Conservation (phyloP, 106 monocot genomes). For the Vanilla planifolia region DNA sequence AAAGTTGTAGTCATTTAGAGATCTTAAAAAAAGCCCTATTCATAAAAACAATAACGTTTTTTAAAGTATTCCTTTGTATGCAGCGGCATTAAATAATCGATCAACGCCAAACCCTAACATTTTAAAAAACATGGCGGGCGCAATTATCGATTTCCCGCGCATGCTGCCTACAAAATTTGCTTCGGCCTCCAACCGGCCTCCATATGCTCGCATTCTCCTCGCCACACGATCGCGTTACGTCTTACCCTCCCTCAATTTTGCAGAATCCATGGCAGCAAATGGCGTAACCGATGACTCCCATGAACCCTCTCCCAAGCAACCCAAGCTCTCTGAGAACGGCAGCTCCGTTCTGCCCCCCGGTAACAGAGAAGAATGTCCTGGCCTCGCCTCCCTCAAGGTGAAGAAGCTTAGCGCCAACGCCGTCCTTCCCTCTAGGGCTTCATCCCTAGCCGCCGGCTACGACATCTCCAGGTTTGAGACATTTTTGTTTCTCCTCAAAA, state of each 20-base stretch:
- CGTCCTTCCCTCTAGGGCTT: constrained; percentile 45
- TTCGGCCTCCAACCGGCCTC: background rate
- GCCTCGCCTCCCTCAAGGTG: constrained; percentile 32
- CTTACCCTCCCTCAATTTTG: too few relatives aligned
- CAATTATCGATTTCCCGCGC: too few relatives aligned
- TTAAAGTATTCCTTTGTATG: too few relatives aligned
- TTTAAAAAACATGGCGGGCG: too few relatives aligned
- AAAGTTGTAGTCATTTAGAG: too few relatives aligned
- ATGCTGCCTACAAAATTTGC: too few relatives aligned
- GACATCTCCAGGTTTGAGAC: constrained; percentile 62
- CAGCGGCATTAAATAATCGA: too few relatives aligned
- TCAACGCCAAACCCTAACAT: too few relatives aligned
- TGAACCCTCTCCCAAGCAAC: constrained; percentile 34
- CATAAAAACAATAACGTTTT: too few relatives aligned
- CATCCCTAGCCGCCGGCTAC: constrained; percentile 70
- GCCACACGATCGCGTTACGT: too few relatives aligned
- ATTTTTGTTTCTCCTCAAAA: background rate
- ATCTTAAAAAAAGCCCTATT: too few relatives aligned
- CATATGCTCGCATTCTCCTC: background rate
- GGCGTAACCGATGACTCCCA: constrained; percentile 3
- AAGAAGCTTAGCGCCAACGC: constrained; percentile 75
- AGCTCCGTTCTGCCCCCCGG: background rate
- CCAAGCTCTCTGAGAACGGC: constrained; percentile 19
- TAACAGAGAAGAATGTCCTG: too few relatives aligned
- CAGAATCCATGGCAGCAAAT: background rate